These are phyloP conservation scores for Zoysia pacifica DNA, from an alignment of 176 grass and related monocot genomes.

Conservation along the genomic window DNA sequence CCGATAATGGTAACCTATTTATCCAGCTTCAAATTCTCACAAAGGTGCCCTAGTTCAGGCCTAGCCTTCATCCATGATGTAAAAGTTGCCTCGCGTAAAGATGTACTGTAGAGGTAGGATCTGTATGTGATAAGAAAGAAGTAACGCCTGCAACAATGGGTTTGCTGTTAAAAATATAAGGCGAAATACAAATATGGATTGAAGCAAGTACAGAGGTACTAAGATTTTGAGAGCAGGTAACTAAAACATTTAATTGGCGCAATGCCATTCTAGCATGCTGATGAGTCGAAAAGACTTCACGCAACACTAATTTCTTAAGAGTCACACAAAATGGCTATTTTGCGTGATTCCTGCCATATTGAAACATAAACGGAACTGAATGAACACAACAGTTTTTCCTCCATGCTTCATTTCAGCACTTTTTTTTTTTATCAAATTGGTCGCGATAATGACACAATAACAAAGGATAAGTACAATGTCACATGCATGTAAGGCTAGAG, in stretches of 20 bases:
- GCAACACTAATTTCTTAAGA: constrained; percentile 8
- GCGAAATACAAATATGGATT: neutral
- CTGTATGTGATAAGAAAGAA: constrained; percentile 93
- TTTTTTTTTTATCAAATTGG: neutral
- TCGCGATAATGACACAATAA: neutral
- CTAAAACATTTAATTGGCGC: constrained; percentile 6
- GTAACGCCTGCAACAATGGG: constrained; percentile 71
- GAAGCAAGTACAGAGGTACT: neutral
- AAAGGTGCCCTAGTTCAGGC: constrained; percentile 94
- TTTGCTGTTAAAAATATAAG: constrained; percentile 20
- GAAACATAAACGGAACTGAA: constrained; percentile 28
- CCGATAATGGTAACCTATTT: constrained; percentile 48
- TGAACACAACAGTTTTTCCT: neutral
- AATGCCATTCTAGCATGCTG: constrained; percentile 16
- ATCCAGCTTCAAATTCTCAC: constrained; percentile 89
- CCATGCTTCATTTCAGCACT: constrained; percentile 3
- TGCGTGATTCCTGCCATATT: neutral
- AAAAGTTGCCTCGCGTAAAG: constrained; percentile 60
- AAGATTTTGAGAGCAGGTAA: neutral
- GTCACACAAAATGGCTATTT: neutral
- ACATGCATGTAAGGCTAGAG: constrained; percentile 1
- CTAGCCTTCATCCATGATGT: constrained; percentile 86
- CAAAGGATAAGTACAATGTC: constrained; percentile 8
- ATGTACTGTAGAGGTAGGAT: constrained; percentile 79
- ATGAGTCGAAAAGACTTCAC: constrained; percentile 4